These are phyloP conservation scores for Tolypocladium amazonense DNA, from an alignment of 2,329 filamentous ascomycete species.

Conservation along the genomic window DNA sequence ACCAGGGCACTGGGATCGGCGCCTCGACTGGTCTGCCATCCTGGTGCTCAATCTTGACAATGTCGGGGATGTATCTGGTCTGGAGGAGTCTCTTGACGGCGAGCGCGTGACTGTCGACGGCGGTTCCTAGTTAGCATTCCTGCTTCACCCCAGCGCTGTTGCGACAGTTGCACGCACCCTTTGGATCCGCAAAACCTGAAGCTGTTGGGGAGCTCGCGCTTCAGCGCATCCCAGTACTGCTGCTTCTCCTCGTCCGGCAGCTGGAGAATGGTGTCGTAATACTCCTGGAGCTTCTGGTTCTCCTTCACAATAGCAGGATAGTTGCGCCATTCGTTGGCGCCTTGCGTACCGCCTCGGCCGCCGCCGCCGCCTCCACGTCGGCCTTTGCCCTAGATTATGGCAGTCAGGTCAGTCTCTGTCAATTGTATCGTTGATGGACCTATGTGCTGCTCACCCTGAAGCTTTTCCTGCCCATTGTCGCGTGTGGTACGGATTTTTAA, in stretches of 20 bases:
- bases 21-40: slow-evolving; percentile 76
- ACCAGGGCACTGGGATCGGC: slow-evolving; percentile 77
- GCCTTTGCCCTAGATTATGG: slow-evolving; percentile 20
- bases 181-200: slow-evolving; percentile 96
- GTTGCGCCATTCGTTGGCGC: slow-evolving; percentile 20
- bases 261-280: slow-evolving; percentile 71
- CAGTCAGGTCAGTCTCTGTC: slow-evolving; percentile 6
- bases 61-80: slow-evolving; percentile 81
- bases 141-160: background rate
- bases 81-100: slow-evolving; percentile 82
- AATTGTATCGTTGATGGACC: background rate
- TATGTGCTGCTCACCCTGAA: slow-evolving; percentile 18
- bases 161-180: slow-evolving; percentile 41
- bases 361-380: slow-evolving; percentile 25
- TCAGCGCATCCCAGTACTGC: slow-evolving; percentile 75
- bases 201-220: slow-evolving; percentile 85
- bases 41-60: slow-evolving; percentile 69
- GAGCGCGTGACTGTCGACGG: slow-evolving; percentile 62
- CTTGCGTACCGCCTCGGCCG: slow-evolving; percentile 15
- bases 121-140: slow-evolving; percentile 6
- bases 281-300: slow-evolving; percentile 77
- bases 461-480: slow-evolving; percentile 14
- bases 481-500: background rate
- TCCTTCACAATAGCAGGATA: slow-evolving; percentile 50
- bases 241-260: slow-evolving; percentile 68